phyloP scores from a whole-genome alignment of 495 filamentous ascomycete genomes.

The Xylaria sp. region DNA sequence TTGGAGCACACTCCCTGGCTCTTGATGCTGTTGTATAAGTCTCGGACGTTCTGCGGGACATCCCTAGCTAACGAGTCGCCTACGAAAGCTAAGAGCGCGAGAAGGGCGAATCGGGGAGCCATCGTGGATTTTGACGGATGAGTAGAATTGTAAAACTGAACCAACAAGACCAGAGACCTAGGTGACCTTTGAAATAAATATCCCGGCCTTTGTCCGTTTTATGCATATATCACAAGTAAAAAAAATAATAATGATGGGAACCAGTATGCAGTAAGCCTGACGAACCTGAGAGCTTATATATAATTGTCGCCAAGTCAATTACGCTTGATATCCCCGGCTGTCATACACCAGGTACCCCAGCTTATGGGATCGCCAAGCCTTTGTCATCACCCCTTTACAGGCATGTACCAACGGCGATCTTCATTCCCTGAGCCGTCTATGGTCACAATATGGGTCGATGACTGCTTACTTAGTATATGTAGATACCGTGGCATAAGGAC shows the following conservation, averaged over 20 bases:
- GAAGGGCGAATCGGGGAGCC: constrained; percentile 28
- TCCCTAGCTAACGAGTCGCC: constrained; percentile 36
- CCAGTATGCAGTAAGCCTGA: background rate
- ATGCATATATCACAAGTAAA: background rate
- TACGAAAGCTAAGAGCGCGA: constrained; percentile 32
- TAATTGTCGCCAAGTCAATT: background rate
- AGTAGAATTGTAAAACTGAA: background rate
- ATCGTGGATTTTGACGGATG: constrained; percentile 19
- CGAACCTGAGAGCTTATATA: background rate
- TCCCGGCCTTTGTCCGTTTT: background rate
- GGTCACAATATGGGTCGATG: background rate
- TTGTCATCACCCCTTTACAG: background rate
- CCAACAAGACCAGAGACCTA: background rate
- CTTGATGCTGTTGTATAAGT: constrained; percentile 46
- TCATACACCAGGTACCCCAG: background rate
- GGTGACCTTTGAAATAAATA: background rate
- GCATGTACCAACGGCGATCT: constrained; percentile 9
- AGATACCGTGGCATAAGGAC: background rate
- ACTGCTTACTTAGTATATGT: background rate
- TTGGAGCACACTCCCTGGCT: constrained; percentile 44
- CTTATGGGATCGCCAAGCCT: background rate
- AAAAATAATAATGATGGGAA: background rate
- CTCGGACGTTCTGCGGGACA: constrained; percentile 44
- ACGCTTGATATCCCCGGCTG: background rate
- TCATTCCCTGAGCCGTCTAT: background rate